Conservation (phyloP, 1,284 basidiomycete genomes). For the Mixia osmundae region DNA sequence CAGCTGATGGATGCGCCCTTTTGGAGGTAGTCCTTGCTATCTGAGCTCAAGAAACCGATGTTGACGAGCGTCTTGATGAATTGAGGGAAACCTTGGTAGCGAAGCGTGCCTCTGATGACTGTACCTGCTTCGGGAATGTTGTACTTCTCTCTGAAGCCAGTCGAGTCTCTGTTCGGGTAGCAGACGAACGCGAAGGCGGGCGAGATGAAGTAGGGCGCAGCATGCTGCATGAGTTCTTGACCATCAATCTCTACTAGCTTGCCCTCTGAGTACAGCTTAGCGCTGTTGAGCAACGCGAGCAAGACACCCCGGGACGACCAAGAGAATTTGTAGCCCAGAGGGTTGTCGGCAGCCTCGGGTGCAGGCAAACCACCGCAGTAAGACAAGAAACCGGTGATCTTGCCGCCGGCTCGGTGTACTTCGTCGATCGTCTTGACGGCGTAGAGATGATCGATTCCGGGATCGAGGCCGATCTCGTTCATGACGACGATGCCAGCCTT, state of each 20-base stretch:
- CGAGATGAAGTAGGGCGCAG: conserved; percentile 83
- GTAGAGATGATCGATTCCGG: conserved; percentile 47
- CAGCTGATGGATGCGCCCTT: conserved; percentile 28
- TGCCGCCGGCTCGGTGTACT: conserved; percentile 80
- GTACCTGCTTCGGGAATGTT: conserved; percentile 84
- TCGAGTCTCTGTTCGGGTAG: conserved; percentile 92
- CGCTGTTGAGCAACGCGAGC: conserved; percentile 78
- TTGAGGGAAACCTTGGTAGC: conserved; percentile 96
- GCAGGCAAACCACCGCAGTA: conserved; percentile 94
- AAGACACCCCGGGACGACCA: conserved; percentile 95
- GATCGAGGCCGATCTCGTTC: conserved; percentile 96
- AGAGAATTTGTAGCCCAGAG: conserved; percentile 97
- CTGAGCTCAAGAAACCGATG: conserved; percentile 64
- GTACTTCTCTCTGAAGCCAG: conserved; percentile 61
- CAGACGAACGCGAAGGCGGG: conserved; percentile 65
- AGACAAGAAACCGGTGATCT: conserved; percentile 83
- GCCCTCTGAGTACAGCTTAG: conserved; percentile 49
- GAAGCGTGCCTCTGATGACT: conserved; percentile 72
- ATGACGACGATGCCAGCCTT: conserved; percentile 80
- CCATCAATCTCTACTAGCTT: conserved; percentile 38
- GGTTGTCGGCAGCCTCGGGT: conserved; percentile 69
- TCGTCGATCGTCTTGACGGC: conserved; percentile 92
- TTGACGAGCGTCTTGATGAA: conserved; percentile 75
- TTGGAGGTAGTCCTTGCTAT: conserved; percentile 48
- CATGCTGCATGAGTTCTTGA: conserved; percentile 56